Base-by-base conservation (phyloP, 352 stramenopile genomes). In the Globisporangium apiculatum region DNA sequence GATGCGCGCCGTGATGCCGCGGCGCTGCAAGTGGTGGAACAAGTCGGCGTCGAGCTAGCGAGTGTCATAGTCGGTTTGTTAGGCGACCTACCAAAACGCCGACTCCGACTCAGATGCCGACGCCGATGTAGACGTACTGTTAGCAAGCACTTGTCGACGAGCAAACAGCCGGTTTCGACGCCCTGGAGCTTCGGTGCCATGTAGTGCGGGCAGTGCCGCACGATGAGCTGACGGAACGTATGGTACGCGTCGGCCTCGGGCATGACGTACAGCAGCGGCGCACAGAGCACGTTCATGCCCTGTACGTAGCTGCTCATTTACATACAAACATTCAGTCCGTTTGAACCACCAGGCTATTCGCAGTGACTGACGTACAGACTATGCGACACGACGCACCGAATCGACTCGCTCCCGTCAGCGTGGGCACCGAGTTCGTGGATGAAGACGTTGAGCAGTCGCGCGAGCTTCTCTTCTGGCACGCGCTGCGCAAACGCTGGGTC, bases 281-380 rank as follows among this genome's bases (percentile, higher is more conserved):
- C 89, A 56, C 84, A 95, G 15, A 97, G 55, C 24, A 97, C 76
- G 60, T 96, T 97, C 87, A 97, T 97, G 47, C 89, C 89, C 64
- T 97, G 90, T n/a, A 97, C 89, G 59, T 97, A 97, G 57, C 76
- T 83, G 51, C 9, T 14, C 31, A 37, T 31, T 31, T 31, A 58
- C 6, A 31, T 2, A 45, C 6, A n/a, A 38, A 5, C 14, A 42
- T 14, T 5, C 11, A 11, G 6, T 31, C 24, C 24, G 24, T 31
- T 31, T 3, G 24, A 2, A 31, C 24, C 24, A 31, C 24, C 24
- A 31, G 24, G 24, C 24, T 31, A 31, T 31, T 31, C 24, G 24
- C 24, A 31, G 24, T 31, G 24, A 31, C 24, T 31, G 24, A 31
- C 24, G 24, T 31, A 31, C 24, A 31, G 24, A 31, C 24, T 31